Base-by-base conservation (phyloP, 1,284 basidiomycete species). In the Sanghuangporus baumii region DNA sequence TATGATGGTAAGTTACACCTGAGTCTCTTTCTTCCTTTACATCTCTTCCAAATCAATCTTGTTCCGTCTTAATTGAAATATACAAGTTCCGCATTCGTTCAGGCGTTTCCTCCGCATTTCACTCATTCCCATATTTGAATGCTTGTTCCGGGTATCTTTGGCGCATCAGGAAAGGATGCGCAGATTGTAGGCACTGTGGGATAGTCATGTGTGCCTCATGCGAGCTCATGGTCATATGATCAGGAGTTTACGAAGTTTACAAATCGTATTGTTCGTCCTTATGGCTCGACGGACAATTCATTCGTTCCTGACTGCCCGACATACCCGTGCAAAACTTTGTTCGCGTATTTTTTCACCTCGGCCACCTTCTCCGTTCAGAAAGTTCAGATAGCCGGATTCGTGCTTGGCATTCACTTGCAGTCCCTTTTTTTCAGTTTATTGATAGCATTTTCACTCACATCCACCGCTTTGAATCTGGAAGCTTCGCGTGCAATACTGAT, bases 61-160 rank as follows among this genome's bases (percentile, higher is more conserved):
- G 47, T 7, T 59, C 40, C 31, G 31, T 48, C 48, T 31, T 34
- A 11, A 23, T n/a, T 36, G 14, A n/a, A 48, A 48, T 47, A 26
- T 47, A 58, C 46, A 34, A 14, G 38, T 41, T 41, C 36, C 38
- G 23, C 26, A 58, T 57, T 23, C 34, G 43, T 47, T 6, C 31
- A 54, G 12, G 14, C 52, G 31, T 36, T 54, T 58, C 23, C 23
- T 23, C 18, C 36, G 7, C 31, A 16, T 36, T 46, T 31, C 26
- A 31, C 26, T 31, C 26, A 12, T 40, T 36, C 26, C 20, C 46
- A 47, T 34, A 48, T 58, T n/a, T 16, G 46, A 43, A 37, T 12
- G 46, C 18, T 12, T 46, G 23, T 58, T 48, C 57, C 31, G 46
- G 57, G 26, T 58, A 59, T 59, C 34, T 52, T 51, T 59, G 57